Evolutionary conservation across 176 grass and related monocot species (phyloP).

Genomic region (Musa troglodytarum): DNA sequence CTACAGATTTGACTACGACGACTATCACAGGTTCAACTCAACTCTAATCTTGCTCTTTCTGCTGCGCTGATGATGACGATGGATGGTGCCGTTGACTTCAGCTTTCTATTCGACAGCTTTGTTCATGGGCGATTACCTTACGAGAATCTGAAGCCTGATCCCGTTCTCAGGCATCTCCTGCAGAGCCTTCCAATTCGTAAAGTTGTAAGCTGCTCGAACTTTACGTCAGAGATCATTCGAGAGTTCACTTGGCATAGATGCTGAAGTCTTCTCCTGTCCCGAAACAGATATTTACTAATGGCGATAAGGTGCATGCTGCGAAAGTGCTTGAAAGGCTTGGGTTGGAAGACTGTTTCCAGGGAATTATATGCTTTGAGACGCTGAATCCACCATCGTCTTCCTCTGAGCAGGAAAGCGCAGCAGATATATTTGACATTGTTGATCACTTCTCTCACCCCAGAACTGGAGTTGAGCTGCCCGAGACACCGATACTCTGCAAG

Average conservation of each 20-base stretch:
- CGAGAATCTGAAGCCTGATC: conserved; percentile 65
- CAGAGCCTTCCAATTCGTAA: conserved; percentile 77
- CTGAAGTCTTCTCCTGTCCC: background rate
- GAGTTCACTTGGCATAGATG: too few species aligned
- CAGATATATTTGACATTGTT: conserved; percentile 65
- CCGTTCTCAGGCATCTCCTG: conserved; percentile 54
- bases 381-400: conserved; percentile 36
- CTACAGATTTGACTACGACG: conserved; percentile 69
- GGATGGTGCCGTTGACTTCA: background rate
- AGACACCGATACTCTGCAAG: conserved; percentile 70
- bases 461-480: conserved; percentile 45
- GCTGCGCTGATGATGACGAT: background rate
- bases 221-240: background rate
- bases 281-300: conserved; percentile 75
- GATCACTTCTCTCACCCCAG: conserved; percentile 38
- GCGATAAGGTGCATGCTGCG: conserved; percentile 56
- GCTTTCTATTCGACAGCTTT: conserved; percentile 39
- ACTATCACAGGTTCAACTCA: conserved; percentile 54
- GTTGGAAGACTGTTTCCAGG: conserved; percentile 77
- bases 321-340: conserved; percentile 69
- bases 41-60: background rate
- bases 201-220: conserved; percentile 37
- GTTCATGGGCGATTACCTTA: conserved; percentile 83
- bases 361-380: conserved; percentile 84
- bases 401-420: background rate